phyloP scores from a whole-genome alignment of 176 grass and related monocot species.

The Triticum monococcum region DNA sequence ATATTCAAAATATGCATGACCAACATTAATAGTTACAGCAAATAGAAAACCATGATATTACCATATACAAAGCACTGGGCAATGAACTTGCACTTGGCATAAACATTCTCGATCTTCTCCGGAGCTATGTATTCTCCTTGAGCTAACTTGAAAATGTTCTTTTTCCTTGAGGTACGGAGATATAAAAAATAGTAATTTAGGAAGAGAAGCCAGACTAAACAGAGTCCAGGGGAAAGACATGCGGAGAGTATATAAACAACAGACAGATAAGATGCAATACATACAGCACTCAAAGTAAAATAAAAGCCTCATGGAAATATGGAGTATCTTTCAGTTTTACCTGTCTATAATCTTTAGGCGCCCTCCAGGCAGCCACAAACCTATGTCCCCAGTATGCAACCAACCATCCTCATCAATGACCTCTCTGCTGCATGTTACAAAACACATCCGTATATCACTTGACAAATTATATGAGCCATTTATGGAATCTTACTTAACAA shows the following conservation, averaged over 20 bases:
- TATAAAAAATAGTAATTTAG: conserved; percentile 21
- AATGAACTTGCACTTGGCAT: conserved; percentile 97
- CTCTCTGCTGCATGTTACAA: conserved; percentile 57
- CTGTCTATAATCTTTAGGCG: conserved; percentile 95
- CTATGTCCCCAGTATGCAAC: conserved; percentile 98
- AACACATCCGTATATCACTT: conserved; percentile 15
- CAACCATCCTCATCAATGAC: conserved; percentile 89
- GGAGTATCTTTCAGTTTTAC: conserved; percentile 36
- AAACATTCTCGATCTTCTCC: conserved; percentile 94
- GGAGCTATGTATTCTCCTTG: conserved; percentile 98
- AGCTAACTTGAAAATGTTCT: conserved; percentile 98
- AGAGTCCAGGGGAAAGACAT: background rate
- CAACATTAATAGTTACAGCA: background rate
- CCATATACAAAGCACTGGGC: conserved; percentile 93
- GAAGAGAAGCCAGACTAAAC: conserved; percentile 17
- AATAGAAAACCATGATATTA: conserved; percentile 34
- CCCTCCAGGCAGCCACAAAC: conserved; percentile 91
- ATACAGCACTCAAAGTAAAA: background rate
- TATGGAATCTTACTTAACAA: conserved; percentile 9
- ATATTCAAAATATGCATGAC: conserved; percentile 12
- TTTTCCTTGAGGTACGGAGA: conserved; percentile 65
- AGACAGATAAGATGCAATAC: background rate
- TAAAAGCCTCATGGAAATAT: background rate
- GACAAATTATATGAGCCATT: conserved; percentile 26
- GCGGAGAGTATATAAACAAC: background rate